Evolutionary conservation across 2,329 filamentous ascomycete genomes (phyloP).

Genomic region (Fonsecaea pedrosoi): DNA sequence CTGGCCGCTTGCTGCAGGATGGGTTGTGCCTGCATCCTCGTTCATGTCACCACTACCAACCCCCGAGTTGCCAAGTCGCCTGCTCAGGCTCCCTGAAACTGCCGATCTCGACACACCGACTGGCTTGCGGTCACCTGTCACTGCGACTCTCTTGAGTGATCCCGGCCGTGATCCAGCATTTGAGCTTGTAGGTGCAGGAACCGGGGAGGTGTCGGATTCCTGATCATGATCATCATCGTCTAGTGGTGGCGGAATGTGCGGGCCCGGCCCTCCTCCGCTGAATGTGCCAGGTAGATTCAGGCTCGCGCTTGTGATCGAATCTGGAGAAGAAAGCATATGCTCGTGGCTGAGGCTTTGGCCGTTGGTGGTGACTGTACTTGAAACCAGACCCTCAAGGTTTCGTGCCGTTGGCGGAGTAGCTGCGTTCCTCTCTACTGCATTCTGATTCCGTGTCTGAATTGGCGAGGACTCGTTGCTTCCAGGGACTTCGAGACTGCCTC

Average conservation of each 20-base stretch:
- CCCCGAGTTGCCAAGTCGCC: conserved; percentile 35
- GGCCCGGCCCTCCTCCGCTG: conserved; percentile 36
- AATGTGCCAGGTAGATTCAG: conserved; percentile 40
- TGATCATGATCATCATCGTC: conserved; percentile 39
- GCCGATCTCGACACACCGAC: conserved; percentile 41
- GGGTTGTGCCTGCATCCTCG: conserved; percentile 1
- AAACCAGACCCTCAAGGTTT: background rate
- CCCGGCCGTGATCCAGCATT: conserved; percentile 62
- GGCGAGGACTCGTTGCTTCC: conserved; percentile 59
- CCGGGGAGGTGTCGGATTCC: conserved; percentile 25
- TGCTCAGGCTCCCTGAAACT: conserved; percentile 47
- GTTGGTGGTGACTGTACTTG: conserved; percentile 15
- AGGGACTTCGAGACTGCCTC: conserved; percentile 82
- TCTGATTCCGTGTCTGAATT: conserved; percentile 45
- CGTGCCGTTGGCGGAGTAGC: conserved; percentile 19
- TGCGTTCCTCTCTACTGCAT: conserved; percentile 37
- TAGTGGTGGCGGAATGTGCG: conserved; percentile 46
- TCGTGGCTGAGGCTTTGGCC: conserved; percentile 20
- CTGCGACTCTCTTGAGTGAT: conserved; percentile 61
- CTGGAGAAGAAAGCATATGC: conserved; percentile 50
- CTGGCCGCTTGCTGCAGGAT: conserved; percentile 3
- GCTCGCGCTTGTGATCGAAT: conserved; percentile 35
- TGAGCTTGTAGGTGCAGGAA: conserved; percentile 35
- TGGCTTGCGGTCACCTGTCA: conserved; percentile 45
- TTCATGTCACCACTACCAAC: conserved; percentile 3